Evolutionary conservation across 2,329 filamentous ascomycete genomes (phyloP).

Genomic region (Cyclaneusma minus): DNA sequence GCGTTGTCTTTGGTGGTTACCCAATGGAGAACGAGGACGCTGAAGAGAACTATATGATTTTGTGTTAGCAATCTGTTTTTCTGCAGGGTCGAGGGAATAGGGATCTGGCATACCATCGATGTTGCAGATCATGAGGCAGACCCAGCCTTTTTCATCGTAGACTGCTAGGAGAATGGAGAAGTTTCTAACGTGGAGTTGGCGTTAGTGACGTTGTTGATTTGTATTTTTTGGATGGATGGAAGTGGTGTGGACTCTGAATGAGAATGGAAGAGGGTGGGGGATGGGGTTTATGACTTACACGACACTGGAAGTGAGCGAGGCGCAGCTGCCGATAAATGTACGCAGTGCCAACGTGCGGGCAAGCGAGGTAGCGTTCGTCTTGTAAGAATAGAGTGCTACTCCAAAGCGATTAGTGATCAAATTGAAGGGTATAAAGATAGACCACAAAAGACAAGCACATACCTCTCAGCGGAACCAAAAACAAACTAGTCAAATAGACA

Average conservation of each 20-base stretch:
- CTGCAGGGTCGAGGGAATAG: not conserved
- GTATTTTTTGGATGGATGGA: no score
- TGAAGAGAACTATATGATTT: slow-evolving; percentile 35
- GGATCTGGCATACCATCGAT: slow-evolving; percentile 38
- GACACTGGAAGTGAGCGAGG: slow-evolving; percentile 40
- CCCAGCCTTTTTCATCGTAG: slow-evolving; percentile 46
- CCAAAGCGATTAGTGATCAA: not conserved
- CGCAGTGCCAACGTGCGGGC: slow-evolving; percentile 37
- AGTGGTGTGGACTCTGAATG: slow-evolving; percentile 2
- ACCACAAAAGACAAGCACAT: slow-evolving; percentile 14
- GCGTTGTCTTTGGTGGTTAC: slow-evolving; percentile 27
- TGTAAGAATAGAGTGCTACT: slow-evolving; percentile 38
- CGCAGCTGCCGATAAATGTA: slow-evolving; percentile 42
- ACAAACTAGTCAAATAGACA: slow-evolving; percentile 46
- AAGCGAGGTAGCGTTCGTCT: slow-evolving; percentile 25
- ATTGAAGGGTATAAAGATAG: no score
- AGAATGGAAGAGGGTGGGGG: not conserved
- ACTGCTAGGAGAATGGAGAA: slow-evolving; percentile 41
- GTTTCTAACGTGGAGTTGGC: slow-evolving; percentile 26
- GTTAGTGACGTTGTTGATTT: not conserved
- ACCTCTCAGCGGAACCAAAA: slow-evolving; percentile 44
- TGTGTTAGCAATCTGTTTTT: not conserved
- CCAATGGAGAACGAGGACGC: slow-evolving; percentile 46
- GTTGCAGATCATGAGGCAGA: slow-evolving; percentile 51
- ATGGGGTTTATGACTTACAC: slow-evolving; percentile 29